Conservation (phyloP, 78 protist genomes). For the Protostelium mycophagum region DNA sequence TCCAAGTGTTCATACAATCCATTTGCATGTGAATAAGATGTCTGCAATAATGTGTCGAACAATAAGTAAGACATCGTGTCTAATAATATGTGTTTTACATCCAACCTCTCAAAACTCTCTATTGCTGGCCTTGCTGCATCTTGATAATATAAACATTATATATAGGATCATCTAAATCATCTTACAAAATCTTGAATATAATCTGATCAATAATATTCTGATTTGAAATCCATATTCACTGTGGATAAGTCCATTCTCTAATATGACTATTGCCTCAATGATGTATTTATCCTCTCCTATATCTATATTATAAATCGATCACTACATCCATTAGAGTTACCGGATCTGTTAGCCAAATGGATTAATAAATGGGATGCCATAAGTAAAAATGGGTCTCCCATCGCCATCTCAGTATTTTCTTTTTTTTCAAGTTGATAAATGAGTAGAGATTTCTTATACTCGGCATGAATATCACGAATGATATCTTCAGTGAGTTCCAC, state of each 20-base stretch:
- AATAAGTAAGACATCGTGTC: not conserved
- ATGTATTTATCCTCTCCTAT: not conserved
- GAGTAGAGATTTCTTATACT: not conserved
- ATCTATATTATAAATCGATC: not conserved
- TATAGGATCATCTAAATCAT: too few species aligned
- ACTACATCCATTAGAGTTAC: too few species aligned
- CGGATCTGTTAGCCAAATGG: not conserved
- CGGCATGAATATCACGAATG: not conserved
- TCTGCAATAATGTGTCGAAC: not conserved
- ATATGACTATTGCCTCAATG: not conserved
- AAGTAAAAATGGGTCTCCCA: not conserved
- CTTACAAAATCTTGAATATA: too few species aligned
- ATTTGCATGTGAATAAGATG: not conserved
- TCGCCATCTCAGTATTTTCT: not conserved
- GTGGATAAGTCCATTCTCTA: not conserved
- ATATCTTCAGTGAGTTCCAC: not conserved
- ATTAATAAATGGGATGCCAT: not conserved
- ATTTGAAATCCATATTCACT: not conserved
- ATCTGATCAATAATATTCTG: not conserved
- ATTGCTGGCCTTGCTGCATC: not conserved
- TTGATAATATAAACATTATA: too few species aligned
- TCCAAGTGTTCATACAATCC: not conserved
- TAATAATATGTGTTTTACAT: not conserved
- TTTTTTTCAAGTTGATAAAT: not conserved
- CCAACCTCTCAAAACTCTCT: not conserved